phyloP scores from a whole-genome alignment of 1,284 basidiomycete species.

The Apiotrichum porosum region DNA sequence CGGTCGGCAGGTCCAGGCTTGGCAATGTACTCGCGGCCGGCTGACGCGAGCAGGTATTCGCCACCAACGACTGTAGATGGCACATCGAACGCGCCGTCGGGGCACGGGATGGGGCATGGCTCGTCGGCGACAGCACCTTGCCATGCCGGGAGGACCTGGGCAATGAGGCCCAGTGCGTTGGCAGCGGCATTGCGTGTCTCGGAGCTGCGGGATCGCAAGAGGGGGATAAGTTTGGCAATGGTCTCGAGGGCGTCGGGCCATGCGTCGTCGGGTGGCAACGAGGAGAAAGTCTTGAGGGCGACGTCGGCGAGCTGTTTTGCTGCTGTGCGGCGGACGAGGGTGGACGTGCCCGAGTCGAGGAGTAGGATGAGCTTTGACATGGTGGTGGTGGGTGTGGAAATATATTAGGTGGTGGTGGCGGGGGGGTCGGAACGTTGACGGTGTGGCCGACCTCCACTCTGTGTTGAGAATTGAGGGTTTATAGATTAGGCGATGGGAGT shows the following conservation, averaged over 20 bases:
- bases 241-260: conserved; percentile 47
- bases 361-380: conserved; percentile 46
- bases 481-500: no score
- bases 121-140: conserved; percentile 3
- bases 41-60: conserved; percentile 39
- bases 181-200: conserved; percentile 48
- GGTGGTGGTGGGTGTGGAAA: not conserved
- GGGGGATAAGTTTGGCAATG: conserved; percentile 42
- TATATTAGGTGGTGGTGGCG: not conserved
- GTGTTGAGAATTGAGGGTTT: no score
- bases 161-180: conserved; percentile 41
- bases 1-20: conserved; percentile 36
- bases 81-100: conserved; percentile 24
- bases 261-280: conserved; percentile 34
- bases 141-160: conserved; percentile 17
- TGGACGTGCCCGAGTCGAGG: conserved; percentile 47
- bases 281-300: conserved; percentile 36
- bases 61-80: conserved; percentile 16
- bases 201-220: conserved; percentile 41
- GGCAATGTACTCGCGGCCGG: conserved; percentile 41
- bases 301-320: conserved; percentile 48
- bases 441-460: conserved; percentile 1
- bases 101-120: conserved; percentile 12
- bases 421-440: not conserved
- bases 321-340: conserved; percentile 45